Evolutionary conservation across 768 basidiomycete species (phyloP), one percentile per base, ranked within the genome.

Genomic region (Collybiopsis luxurians): DNA sequence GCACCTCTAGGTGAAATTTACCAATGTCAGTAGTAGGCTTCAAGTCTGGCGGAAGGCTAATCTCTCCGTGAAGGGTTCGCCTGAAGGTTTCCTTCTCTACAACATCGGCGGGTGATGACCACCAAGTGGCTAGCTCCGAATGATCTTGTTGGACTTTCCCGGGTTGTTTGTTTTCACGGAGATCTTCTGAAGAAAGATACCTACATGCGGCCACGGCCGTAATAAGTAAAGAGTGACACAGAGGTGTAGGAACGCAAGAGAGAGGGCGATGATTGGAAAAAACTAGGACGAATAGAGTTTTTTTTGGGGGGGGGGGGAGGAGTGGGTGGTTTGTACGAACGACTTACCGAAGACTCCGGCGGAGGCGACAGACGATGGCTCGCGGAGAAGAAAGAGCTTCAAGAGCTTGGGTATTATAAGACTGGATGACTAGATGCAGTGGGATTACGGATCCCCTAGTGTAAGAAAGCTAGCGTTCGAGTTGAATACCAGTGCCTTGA

Each of bases 91-190:
- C 38, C 24, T 54, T 31, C 42, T 54, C 42, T 13, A 7, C 2
- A 24, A 15, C 7, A 11, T 26, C 3, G 28, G 19, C 27, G 53
- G 26, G 13, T 2, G 10, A 44, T 21, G 63, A 66, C 73, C 73
- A 72, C 73, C 74, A 75, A 3, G 66, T 52, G 19, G 72, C 73
- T 38, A 66, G 53, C 38, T 68, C 65, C 6, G 69, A 72, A 46
- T 69, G 60, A 15, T 70, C 69, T 27, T 44, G 26, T 21, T 55
- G 42, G 28, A 45, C 43, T 38, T 26, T 54, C 27, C 53, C 24
- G 23, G 26, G 24, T 23, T 51, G 36, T 10, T 23, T 23, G 34
- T 51, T 34, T 5, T 36, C 38, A 26, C 31, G 19, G 2, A 24
- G 24, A 36, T 51, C 24, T 24, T 51, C 50, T 2, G 19, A 31